Evolutionary conservation across 495 filamentous ascomycete genomes (phyloP), one percentile per base, ranked within the genome.

Genomic region (Tricharina praecox): DNA sequence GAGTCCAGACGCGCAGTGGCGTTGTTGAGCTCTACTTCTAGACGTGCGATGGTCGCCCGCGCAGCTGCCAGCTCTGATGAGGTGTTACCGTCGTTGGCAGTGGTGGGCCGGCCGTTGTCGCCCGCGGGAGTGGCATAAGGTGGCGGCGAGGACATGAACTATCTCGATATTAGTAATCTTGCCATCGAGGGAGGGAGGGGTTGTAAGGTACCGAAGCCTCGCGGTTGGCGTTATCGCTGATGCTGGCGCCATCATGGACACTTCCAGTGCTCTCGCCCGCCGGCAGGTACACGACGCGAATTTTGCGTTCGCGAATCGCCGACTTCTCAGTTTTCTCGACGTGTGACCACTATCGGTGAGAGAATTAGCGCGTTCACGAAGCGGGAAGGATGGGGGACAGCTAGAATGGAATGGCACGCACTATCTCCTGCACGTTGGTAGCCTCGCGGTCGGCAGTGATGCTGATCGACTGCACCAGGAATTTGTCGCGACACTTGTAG

Each of bases 401-500:
- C n/a, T n/a, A n/a, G n/a, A n/a, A n/a, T n/a, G n/a, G n/a, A n/a
- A n/a, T 32, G 39, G 42, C 48, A 65, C 82, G 54, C 71, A 93
- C 87, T 60, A 93, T 83, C 18, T 82, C 69, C 33, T 73, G 67
- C n/a, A 88, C 73, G 59, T 76, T 88, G 25, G 70, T 69, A 52
- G 79, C 81, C 56, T 95, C 85, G 66, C 81, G 81, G 51, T 93
- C 86, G 49, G 73, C 72, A 3, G 80, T 78, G 53, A 97, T 82
- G 26, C 75, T 67, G 49, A 94, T 83, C 16, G 88, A 92, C 67
- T 97, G 90, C 28, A 97, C 92, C 40, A 97, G 74, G 64, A 97
- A 97, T 68, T 97, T 97, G 69, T 97, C 90, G 62, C 84, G 78
- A 70, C 88, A 96, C 59, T 84, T 84, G 32, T 78, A 80, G 58